Conservation (phyloP, 1,284 basidiomycete species). For the Ganoderma meredithae region DNA sequence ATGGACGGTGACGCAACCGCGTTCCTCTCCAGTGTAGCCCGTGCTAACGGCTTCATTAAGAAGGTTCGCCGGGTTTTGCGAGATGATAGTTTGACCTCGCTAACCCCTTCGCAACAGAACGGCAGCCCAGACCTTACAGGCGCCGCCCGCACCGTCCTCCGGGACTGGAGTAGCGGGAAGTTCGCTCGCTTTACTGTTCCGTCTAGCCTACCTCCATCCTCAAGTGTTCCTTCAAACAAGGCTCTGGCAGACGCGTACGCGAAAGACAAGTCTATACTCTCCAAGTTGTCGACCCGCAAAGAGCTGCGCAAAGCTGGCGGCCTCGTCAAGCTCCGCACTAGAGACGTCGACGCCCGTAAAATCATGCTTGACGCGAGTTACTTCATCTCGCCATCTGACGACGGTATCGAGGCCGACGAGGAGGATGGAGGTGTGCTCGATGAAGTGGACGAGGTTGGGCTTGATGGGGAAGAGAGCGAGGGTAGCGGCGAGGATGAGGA, state of each 20-base stretch:
- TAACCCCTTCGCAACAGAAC: conserved; percentile 50
- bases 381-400: conserved; percentile 41
- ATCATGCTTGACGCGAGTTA: conserved; percentile 65
- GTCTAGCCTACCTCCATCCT: conserved; percentile 45
- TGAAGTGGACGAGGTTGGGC: conserved; percentile 44
- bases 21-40: conserved; percentile 87
- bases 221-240: conserved; percentile 28
- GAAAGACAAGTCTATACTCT: conserved; percentile 56
- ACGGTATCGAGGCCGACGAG: conserved; percentile 40
- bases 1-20: conserved; percentile 72
- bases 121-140: conserved; percentile 82
- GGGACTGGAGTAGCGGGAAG: conserved; percentile 89
- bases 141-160: conserved; percentile 84
- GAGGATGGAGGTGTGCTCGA: conserved; percentile 44
- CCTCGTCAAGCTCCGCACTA: conserved; percentile 63
- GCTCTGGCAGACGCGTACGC: conserved; percentile 45
- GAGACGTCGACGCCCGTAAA: conserved; percentile 60
- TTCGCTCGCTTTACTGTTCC: conserved; percentile 83
- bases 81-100: conserved; percentile 2
- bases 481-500: conserved; percentile 37
- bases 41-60: conserved; percentile 82
- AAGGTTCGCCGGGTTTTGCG: conserved; percentile 58
- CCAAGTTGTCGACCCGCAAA: conserved; percentile 61
- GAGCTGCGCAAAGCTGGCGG: conserved; percentile 69
- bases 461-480: conserved; percentile 30